Percentiles rank a stretch among this genome's conserved stretches.
Evolutionary conservation across 257 asterid genomes (phyloP).

Genomic region (Cruciata laevipes): DNA sequence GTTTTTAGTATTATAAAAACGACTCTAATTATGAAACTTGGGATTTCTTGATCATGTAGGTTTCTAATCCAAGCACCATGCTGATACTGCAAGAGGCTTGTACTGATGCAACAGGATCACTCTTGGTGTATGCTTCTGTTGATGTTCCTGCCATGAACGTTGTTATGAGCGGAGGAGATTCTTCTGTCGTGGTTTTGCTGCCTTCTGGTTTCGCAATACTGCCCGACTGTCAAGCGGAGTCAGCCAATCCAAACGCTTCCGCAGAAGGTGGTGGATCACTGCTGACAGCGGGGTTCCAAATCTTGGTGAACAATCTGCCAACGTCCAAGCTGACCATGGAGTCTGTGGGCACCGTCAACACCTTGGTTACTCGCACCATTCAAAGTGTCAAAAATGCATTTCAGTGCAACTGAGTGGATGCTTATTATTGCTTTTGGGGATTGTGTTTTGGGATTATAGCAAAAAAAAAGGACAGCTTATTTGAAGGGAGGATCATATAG

Average conservation of each 20-base stretch:
- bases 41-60: constrained; percentile 30
- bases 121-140: constrained; percentile 55
- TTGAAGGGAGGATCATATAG: background rate
- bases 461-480: background rate
- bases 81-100: constrained; percentile 67
- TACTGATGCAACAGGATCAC: constrained; percentile 52
- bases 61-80: constrained; percentile 32
- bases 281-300: constrained; percentile 68
- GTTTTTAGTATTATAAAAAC: background rate
- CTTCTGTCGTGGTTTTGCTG: constrained; percentile 44
- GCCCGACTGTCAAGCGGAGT: constrained; percentile 43
- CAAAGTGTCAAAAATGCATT: constrained; percentile 49
- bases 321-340: constrained; percentile 58
- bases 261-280: constrained; percentile 41
- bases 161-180: constrained; percentile 65
- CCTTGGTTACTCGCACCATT: constrained; percentile 53
- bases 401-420: constrained; percentile 26
- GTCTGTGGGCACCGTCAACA: constrained; percentile 51
- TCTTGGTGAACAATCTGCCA: constrained; percentile 43
- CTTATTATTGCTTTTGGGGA: background rate
- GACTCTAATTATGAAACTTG: background rate
- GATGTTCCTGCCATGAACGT: constrained; percentile 40
- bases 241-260: constrained; percentile 14
- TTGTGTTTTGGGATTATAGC: background rate
- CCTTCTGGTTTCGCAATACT: constrained; percentile 75